phyloP scores from a whole-genome alignment of 2,329 filamentous ascomycete genomes.

The Diaporthe capsici region DNA sequence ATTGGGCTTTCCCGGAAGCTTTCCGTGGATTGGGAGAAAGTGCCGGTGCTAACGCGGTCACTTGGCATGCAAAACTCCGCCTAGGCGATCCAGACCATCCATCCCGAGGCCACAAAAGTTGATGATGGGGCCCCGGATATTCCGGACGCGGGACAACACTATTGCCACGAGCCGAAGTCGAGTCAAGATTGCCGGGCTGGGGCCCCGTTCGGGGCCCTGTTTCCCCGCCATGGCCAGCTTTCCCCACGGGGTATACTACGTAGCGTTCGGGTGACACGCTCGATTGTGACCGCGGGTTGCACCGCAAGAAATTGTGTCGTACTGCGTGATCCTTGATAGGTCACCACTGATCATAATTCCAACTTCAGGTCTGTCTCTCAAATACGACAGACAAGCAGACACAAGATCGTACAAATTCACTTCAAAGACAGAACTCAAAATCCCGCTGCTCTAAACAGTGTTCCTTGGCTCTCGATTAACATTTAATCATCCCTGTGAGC shows the following conservation, averaged over 20 bases:
- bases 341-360: background rate
- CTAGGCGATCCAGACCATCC: background rate
- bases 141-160: background rate
- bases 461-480: background rate
- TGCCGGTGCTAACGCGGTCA: constrained; percentile 21
- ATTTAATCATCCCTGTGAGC: background rate
- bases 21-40: constrained; percentile 12
- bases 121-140: background rate
- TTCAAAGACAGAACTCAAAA: background rate
- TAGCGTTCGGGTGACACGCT: background rate
- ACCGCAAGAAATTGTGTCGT: background rate
- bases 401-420: background rate
- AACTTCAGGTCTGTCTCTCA: background rate
- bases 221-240: constrained; percentile 25
- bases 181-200: background rate
- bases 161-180: background rate
- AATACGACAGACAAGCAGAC: background rate
- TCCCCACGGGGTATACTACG: constrained; percentile 16
- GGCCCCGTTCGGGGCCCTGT: background rate
- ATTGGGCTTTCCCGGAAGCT: constrained; percentile 17
- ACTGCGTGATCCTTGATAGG: background rate
- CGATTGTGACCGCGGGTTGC: background rate
- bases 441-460: background rate
- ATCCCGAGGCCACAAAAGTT: background rate
- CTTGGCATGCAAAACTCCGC: background rate